These are phyloP conservation scores for Plectranthus barbatus DNA, from an alignment of 257 asterid genomes.

Conservation along the genomic window DNA sequence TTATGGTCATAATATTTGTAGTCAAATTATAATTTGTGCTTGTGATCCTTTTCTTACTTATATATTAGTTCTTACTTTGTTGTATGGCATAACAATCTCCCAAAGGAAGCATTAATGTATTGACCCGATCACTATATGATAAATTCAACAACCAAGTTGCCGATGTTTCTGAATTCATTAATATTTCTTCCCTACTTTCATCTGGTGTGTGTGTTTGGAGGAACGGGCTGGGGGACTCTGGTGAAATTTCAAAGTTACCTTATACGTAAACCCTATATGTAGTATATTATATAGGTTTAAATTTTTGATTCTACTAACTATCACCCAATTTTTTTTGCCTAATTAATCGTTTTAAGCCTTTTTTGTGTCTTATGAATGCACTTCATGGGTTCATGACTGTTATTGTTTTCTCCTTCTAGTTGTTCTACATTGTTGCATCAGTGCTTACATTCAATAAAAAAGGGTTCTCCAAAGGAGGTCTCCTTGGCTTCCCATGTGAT, in stretches of 20 bases:
- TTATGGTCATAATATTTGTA: background rate
- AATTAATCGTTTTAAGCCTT: background rate
- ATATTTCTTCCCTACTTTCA: no score
- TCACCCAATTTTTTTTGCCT: background rate
- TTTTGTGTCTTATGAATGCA: background rate
- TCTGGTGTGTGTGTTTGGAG: no score
- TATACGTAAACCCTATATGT: background rate
- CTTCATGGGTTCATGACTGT: background rate
- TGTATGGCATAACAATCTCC: no score
- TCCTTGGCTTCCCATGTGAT: conserved; percentile 77
- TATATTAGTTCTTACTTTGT: no score
- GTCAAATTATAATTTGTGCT: background rate
- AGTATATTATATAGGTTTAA: background rate
- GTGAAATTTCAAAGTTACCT: background rate
- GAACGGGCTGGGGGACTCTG: background rate
- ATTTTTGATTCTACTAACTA: background rate
- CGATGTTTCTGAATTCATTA: no score
- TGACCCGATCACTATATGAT: no score
- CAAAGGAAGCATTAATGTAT: no score
- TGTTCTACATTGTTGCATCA: conserved; percentile 78
- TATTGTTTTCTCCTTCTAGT: conserved; percentile 33
- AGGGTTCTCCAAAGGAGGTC: conserved; percentile 86
- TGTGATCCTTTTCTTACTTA: no score
- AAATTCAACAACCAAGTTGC: no score
- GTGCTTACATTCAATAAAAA: conserved; percentile 70